These are phyloP conservation scores for Pseudognaphalium luteoalbum DNA, from an alignment of 129 eudicot species.

Conservation along the genomic window DNA sequence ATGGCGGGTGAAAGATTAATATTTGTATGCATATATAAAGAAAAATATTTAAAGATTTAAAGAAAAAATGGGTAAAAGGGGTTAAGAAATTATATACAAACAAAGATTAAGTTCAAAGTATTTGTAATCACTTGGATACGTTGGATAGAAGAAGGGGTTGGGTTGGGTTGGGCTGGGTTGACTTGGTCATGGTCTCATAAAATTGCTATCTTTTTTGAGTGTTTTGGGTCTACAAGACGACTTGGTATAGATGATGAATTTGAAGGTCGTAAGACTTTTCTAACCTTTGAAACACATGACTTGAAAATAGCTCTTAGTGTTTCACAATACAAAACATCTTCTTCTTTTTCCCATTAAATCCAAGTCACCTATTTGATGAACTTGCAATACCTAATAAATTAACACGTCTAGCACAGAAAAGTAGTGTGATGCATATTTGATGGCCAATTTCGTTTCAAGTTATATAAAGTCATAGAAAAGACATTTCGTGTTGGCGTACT, in stretches of 20 bases:
- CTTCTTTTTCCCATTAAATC: background rate
- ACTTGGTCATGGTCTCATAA: slow-evolving; percentile 2
- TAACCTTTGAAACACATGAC: slow-evolving; percentile 52
- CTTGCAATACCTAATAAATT: too few species aligned
- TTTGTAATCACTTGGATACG: slow-evolving; percentile 2
- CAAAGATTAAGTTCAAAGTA: background rate
- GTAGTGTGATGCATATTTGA: too few species aligned
- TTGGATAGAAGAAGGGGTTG: background rate
- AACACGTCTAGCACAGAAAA: too few species aligned
- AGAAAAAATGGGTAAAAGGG: slow-evolving; percentile 9
- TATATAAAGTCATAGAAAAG: too few species aligned
- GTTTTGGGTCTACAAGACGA: slow-evolving; percentile 12
- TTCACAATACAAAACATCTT: slow-evolving; percentile 25
- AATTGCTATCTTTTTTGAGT: background rate
- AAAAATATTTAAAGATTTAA: background rate
- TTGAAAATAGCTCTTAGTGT: slow-evolving; percentile 14
- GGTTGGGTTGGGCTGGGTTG: background rate
- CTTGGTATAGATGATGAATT: background rate
- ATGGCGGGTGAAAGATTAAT: background rate
- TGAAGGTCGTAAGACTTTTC: slow-evolving; percentile 33
- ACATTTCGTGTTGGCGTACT: too few species aligned
- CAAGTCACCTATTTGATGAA: background rate
- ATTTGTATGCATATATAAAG: slow-evolving; percentile 5
- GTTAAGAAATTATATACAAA: background rate
- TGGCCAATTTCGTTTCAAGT: too few species aligned